A percentile compares a stretch with the other conserved stretches of the same genome.
phyloP scores from a whole-genome alignment of 106 monocot species.

The Ottelia alismoides region DNA sequence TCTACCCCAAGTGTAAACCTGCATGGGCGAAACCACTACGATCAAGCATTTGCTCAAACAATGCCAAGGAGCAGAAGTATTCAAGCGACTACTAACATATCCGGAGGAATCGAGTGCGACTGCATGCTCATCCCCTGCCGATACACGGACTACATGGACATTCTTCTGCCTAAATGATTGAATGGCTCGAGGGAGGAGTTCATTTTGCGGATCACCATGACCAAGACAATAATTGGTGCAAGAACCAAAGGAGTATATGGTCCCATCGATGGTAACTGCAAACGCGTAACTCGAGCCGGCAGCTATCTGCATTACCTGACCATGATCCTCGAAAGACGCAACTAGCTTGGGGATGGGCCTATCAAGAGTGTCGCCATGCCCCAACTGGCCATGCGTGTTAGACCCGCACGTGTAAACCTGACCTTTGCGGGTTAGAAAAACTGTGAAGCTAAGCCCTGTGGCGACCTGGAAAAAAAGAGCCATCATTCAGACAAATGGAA shows the following conservation, averaged over 20 bases:
- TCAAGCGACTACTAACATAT: constrained; percentile 71
- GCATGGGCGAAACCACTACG: constrained; percentile 9
- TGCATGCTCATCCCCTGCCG: constrained; percentile 97
- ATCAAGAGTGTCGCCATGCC: constrained; percentile 76
- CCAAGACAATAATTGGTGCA: constrained; percentile 94
- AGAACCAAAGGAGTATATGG: constrained; percentile 80
- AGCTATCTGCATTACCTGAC: constrained; percentile 66
- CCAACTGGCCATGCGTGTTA: constrained; percentile 91
- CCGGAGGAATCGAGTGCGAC: constrained; percentile 92
- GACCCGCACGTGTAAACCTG: constrained; percentile 82
- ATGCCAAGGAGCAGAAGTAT: too few relatives aligned
- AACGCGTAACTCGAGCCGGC: constrained; percentile 86
- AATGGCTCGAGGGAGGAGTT: constrained; percentile 64
- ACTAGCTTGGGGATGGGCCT: constrained; percentile 53
- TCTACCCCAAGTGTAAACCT: constrained; percentile 98
- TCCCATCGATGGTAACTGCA: constrained; percentile 68
- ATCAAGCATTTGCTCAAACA: too few relatives aligned
- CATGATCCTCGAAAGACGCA: constrained; percentile 33
- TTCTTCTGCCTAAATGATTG: constrained; percentile 60
- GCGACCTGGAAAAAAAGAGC: constrained; percentile 66
- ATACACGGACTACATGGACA: constrained; percentile 69
- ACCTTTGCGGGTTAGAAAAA: constrained; percentile 54
- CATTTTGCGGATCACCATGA: constrained; percentile 84
- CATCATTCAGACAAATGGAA: too few relatives aligned
- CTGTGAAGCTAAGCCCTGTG: constrained; percentile 82